These are phyloP conservation scores for Chytridium lagenaria DNA, from an alignment of 371 early-diverging fungal species.

Conservation along the genomic window DNA sequence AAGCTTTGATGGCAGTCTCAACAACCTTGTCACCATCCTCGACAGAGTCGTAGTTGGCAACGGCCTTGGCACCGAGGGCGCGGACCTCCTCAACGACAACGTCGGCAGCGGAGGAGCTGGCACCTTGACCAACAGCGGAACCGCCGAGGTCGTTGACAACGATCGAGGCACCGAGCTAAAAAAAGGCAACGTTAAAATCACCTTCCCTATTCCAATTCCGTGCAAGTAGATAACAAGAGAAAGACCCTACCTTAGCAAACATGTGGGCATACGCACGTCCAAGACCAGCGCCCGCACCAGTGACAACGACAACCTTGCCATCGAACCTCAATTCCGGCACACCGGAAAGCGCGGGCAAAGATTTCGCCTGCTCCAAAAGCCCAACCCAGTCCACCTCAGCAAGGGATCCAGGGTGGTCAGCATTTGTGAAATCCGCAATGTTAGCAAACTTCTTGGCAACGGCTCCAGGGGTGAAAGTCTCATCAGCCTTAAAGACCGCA, in stretches of 20 bases:
- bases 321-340: constrained; percentile 76
- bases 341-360: constrained; percentile 55
- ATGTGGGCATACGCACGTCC: constrained; percentile 87
- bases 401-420: constrained; percentile 76
- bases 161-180: constrained; percentile 63
- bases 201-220: not conserved
- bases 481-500: constrained; percentile 90
- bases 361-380: constrained; percentile 78
- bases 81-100: constrained; percentile 71
- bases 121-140: constrained; percentile 54
- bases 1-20: constrained; percentile 70
- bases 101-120: constrained; percentile 63
- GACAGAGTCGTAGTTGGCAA: constrained; percentile 75
- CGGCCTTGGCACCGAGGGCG: constrained; percentile 68
- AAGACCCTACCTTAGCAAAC: constrained; percentile 67
- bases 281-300: constrained; percentile 93
- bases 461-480: constrained; percentile 83
- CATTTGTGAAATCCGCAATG: constrained; percentile 56
- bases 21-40: constrained; percentile 78
- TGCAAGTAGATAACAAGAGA: not conserved
- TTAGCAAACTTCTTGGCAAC: constrained; percentile 55
- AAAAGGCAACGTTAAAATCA: constrained; percentile 6
- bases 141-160: constrained; percentile 94
- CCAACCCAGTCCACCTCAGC: constrained; percentile 87
- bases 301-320: constrained; percentile 85